Evolutionary conservation across 192 early-diverging fungal genomes (phyloP).

Genomic region (Tieghemiomyces parasiticus): DNA sequence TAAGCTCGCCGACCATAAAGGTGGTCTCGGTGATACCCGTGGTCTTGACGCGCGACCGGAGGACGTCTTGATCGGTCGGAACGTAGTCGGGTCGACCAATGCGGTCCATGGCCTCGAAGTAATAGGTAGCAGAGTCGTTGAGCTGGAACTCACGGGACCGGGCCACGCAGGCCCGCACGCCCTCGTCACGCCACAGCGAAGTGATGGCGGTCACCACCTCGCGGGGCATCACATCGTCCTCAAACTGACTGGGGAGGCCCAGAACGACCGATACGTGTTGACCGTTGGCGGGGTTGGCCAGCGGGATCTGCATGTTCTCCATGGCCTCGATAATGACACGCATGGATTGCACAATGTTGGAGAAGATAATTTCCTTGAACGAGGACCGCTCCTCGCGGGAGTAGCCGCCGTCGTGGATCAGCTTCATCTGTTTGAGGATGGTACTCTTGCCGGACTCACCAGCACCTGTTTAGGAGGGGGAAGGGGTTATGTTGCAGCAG

Average conservation of each 20-base stretch:
- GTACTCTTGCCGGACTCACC: conserved; percentile 97
- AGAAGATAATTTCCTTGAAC: conserved; percentile 93
- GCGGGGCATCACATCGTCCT: conserved; percentile 66
- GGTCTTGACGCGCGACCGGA: conserved; percentile 92
- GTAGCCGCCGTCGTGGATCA: conserved; percentile 93
- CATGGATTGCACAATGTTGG: conserved; percentile 93
- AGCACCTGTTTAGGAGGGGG: conserved; percentile 22
- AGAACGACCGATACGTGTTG: conserved; percentile 56
- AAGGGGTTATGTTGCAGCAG: not conserved
- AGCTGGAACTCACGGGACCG: conserved; percentile 87
- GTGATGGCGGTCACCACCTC: conserved; percentile 68
- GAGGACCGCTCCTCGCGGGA: conserved; percentile 75
- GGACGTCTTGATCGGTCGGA: conserved; percentile 92
- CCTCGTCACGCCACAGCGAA: conserved; percentile 70
- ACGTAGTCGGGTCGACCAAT: conserved; percentile 67
- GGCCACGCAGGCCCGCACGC: conserved; percentile 65
- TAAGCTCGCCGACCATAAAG: conserved; percentile 80
- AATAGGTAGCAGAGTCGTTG: conserved; percentile 93
- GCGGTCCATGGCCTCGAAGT: conserved; percentile 88
- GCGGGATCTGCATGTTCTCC: conserved; percentile 63
- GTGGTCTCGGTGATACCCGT: conserved; percentile 94
- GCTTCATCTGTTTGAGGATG: conserved; percentile 96
- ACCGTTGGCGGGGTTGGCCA: conserved; percentile 54
- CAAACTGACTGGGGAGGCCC: conserved; percentile 74
- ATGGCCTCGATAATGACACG: conserved; percentile 91